A percentile compares a stretch with the other conserved stretches of the same genome.
Evolutionary conservation across 2,329 filamentous ascomycete genomes (phyloP).

Genomic region (Metarhizium album): DNA sequence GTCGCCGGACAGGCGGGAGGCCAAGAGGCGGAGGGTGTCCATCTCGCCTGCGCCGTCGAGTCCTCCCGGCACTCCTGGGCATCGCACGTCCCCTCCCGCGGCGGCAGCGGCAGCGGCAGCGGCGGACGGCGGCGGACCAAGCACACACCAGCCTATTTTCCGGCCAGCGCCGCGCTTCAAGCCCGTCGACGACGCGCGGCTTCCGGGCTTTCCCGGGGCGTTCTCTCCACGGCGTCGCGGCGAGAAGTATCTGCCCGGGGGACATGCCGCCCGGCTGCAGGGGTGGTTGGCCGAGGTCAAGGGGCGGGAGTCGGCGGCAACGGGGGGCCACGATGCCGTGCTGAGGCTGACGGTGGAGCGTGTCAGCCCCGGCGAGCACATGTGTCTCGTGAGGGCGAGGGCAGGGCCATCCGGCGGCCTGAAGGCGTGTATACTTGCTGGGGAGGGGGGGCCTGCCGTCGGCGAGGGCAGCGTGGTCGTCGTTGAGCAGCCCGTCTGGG

Average conservation of each 20-base stretch:
- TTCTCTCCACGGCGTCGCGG: slow-evolving; percentile 28
- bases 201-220: slow-evolving; percentile 15
- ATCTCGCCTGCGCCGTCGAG: slow-evolving; percentile 13
- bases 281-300: slow-evolving; percentile 31
- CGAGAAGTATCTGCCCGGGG: slow-evolving; percentile 23
- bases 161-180: slow-evolving; percentile 30
- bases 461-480: slow-evolving; percentile 20
- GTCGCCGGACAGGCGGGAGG: slow-evolving; percentile 8
- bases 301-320: slow-evolving; percentile 21
- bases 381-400: slow-evolving; percentile 23
- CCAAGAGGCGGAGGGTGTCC: slow-evolving; percentile 8
- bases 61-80: neutral
- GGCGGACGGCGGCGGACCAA: neutral
- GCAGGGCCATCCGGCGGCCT: neutral
- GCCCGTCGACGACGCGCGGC: slow-evolving; percentile 12
- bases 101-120: no score
- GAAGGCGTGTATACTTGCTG: slow-evolving; percentile 24
- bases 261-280: slow-evolving; percentile 29
- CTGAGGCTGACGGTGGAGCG: slow-evolving; percentile 19
- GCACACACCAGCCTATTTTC: slow-evolving; percentile 25
- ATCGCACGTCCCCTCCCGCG: neutral
- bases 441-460: slow-evolving; percentile 21
- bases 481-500: slow-evolving; percentile 27
- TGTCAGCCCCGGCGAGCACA: slow-evolving; percentile 19
- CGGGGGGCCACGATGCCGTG: slow-evolving; percentile 6